These are phyloP conservation scores for Pleurotus sapidus DNA, from an alignment of 768 basidiomycete genomes.

Conservation along the genomic window DNA sequence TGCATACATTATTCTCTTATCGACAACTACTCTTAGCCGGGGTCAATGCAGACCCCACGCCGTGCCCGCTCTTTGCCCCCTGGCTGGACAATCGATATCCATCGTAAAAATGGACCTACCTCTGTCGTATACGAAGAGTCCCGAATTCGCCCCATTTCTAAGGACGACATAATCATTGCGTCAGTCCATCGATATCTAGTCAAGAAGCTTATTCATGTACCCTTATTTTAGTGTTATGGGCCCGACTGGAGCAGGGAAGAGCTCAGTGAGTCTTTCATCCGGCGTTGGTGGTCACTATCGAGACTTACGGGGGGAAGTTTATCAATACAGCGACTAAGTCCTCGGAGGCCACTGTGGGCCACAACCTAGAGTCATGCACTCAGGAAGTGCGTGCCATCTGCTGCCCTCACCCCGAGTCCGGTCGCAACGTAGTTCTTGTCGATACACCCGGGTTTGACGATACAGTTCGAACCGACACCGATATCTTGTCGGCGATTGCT, in stretches of 20 bases:
- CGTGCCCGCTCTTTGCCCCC: neutral
- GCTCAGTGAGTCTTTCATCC: conserved; percentile 13
- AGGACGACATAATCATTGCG: conserved; percentile 12
- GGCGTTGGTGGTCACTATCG: neutral
- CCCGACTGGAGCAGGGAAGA: conserved; percentile 21
- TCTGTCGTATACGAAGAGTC: neutral
- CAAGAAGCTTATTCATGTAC: neutral
- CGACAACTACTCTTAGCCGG: too few species aligned
- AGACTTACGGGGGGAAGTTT: conserved; percentile 15
- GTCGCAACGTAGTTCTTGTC: conserved; percentile 20
- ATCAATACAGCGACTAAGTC: conserved; percentile 19
- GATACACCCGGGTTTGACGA: conserved; percentile 31
- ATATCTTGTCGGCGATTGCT: conserved; percentile 19
- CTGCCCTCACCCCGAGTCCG: conserved; percentile 11
- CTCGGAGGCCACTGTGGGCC: conserved; percentile 16
- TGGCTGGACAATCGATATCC: neutral
- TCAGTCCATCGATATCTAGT: neutral
- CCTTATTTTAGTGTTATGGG: conserved; percentile 20
- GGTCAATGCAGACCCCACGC: too few species aligned
- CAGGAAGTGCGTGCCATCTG: conserved; percentile 14
- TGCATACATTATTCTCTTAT: too few species aligned
- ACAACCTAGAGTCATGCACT: conserved; percentile 21
- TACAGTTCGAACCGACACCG: conserved; percentile 16
- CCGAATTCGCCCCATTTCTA: conserved; percentile 4
- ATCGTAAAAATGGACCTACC: neutral